These are phyloP conservation scores for Cytospora piceicola DNA, from an alignment of 2,329 filamentous ascomycete genomes.

Conservation along the genomic window DNA sequence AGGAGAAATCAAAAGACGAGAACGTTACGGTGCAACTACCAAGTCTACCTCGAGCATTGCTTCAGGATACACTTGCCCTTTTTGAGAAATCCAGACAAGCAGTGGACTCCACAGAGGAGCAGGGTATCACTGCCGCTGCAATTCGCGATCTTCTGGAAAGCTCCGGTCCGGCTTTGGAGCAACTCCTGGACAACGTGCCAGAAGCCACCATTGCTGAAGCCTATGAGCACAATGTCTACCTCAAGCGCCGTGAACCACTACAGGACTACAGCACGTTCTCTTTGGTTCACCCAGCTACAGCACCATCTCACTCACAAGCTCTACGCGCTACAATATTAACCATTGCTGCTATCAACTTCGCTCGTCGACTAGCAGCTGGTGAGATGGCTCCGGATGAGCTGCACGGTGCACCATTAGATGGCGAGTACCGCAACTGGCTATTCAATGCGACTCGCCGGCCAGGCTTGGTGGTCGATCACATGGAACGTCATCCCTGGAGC, in stretches of 20 bases:
- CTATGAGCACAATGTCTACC: slow-evolving; percentile 31
- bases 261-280: slow-evolving; percentile 27
- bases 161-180: neutral
- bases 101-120: neutral
- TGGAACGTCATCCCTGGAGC: slow-evolving; percentile 18
- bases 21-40: neutral
- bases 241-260: slow-evolving; percentile 30
- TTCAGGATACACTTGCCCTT: neutral
- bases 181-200: neutral
- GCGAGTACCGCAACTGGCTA: slow-evolving; percentile 27
- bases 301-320: slow-evolving; percentile 27
- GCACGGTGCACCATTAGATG: slow-evolving; percentile 16
- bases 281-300: slow-evolving; percentile 26
- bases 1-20: neutral
- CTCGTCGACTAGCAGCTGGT: slow-evolving; percentile 16
- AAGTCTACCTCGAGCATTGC: neutral
- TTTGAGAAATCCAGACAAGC: neutral
- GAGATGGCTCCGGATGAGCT: slow-evolving; percentile 16
- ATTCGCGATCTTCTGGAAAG: neutral
- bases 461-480: slow-evolving; percentile 18
- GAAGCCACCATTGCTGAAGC: slow-evolving; percentile 12
- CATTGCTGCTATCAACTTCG: slow-evolving; percentile 27
- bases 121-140: neutral
- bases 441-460: slow-evolving; percentile 30
- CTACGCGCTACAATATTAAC: slow-evolving; percentile 31